Base-by-base conservation (phyloP, 106 monocot genomes). In the Dendrobium chrysotoxum region DNA sequence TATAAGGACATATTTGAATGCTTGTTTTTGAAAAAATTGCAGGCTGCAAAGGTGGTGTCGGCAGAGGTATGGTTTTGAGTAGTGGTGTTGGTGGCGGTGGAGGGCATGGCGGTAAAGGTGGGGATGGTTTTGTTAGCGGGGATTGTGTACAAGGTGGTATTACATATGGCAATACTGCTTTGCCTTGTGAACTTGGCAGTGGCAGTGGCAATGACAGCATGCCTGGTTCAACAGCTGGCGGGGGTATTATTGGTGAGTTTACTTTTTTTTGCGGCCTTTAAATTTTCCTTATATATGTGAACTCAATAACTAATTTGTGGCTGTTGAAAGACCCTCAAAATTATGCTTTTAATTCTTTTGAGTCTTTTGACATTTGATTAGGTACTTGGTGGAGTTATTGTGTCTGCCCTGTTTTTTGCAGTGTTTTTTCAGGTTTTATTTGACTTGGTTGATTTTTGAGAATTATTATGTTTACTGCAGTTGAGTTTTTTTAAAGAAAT, bases 151-250 rank as follows among this genome's bases (percentile, higher is more conserved):
- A 88, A 26, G 98, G 98, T 81, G 98, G 98, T 73, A 39, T 87
- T 39, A n/a, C 85, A 35, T 99, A 99, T 86, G 98, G 95, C 18
- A 85, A 81, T 91, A 77, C 88, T 79, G 82, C 85, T 80, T 82
- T 99, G 46, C 98, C 98, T 76, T 99, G 98, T 83, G 95, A 93
- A 79, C 95, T 99, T 84, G 98, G 98, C 53, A 99, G 98, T 78
- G 98, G 98, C 18, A 99, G 98, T 76, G 94, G 98, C 76, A 93
- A 95, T 86, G 95, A 99, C 53, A 91, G 80, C 44, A 35, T 87
- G 25, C 78, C 82, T 80, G 45, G 81, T 80, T 89, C 98, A 76
- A 95, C 98, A 55, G 89, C 95, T 86, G 98, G 98, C 81, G 98
- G 98, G 26, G 98, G 98, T 47, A 87, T 99, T 57, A 91, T 99